Conservation (phyloP, 495 filamentous ascomycete species). For the Clavariopsis aquatica region DNA sequence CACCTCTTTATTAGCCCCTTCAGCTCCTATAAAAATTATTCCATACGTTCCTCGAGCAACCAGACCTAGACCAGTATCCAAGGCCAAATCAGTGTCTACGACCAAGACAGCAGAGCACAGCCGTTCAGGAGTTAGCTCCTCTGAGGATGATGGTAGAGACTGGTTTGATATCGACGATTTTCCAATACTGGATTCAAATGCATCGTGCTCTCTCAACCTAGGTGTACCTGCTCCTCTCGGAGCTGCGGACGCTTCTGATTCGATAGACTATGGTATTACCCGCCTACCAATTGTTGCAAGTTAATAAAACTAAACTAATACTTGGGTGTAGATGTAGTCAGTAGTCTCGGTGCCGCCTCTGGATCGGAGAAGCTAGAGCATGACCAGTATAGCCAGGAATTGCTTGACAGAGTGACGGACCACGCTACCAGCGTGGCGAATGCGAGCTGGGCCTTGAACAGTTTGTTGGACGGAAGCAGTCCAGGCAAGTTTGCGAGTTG, state of each 20-base stretch:
- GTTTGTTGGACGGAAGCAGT: slow-evolving; percentile 26
- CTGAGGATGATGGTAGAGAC: neutral
- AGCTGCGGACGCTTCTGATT: slow-evolving; percentile 8
- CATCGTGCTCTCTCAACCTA: slow-evolving; percentile 6
- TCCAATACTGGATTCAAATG: slow-evolving; percentile 10
- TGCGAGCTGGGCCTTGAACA: slow-evolving; percentile 20
- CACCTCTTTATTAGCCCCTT: slow-evolving; percentile 16
- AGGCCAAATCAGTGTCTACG: slow-evolving; percentile 16
- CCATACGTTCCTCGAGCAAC: slow-evolving; percentile 12
- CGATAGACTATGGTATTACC: slow-evolving; percentile 15
- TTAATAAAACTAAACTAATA: slow-evolving; percentile 17
- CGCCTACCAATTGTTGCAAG: slow-evolving; percentile 9
- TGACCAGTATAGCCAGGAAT: slow-evolving; percentile 19
- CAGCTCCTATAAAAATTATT: slow-evolving; percentile 9
- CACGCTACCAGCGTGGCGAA: slow-evolving; percentile 18
- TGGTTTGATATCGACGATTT: slow-evolving; percentile 17
- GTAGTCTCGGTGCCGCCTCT: slow-evolving; percentile 9
- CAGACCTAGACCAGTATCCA: slow-evolving; percentile 11
- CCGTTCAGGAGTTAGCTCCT: slow-evolving; percentile 11
- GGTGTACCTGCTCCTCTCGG: slow-evolving; percentile 1
- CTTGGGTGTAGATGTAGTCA: slow-evolving; percentile 5
- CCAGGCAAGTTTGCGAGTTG: slow-evolving; percentile 23
- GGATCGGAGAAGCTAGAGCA: slow-evolving; percentile 13
- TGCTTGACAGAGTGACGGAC: slow-evolving; percentile 5
- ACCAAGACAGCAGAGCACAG: slow-evolving; percentile 12